A percentile compares a stretch with the other conserved stretches of the same genome.
Conservation (phyloP, 805 yeast genomes). For the Millerago galiae region DNA sequence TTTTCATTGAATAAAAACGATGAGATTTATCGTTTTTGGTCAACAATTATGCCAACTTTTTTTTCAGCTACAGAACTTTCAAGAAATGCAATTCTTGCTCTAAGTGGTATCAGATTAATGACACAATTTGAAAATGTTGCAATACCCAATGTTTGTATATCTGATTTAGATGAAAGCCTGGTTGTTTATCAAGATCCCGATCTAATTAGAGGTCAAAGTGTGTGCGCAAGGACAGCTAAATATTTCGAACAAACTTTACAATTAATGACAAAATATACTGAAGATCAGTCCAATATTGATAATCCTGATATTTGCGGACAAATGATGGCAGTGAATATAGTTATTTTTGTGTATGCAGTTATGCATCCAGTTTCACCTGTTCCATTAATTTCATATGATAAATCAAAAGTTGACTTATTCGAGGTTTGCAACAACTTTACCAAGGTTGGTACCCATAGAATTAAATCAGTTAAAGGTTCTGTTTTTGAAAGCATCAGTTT, state of each 20-base stretch:
- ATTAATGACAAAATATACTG: slow-evolving; percentile 2
- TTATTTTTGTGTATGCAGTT: slow-evolving; percentile 16
- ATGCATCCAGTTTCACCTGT: slow-evolving; percentile 17
- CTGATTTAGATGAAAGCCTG: slow-evolving; percentile 6
- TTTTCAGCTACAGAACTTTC: slow-evolving; percentile 15
- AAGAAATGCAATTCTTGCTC: slow-evolving; percentile 14
- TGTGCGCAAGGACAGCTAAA: slow-evolving; percentile 11
- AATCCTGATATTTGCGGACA: slow-evolving; percentile 10
- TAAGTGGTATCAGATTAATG: slow-evolving; percentile 17
- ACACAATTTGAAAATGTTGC: slow-evolving; percentile 13
- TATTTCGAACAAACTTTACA: slow-evolving; percentile 13
- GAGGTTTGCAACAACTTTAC: slow-evolving; percentile 13
- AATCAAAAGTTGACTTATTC: slow-evolving; percentile 10
- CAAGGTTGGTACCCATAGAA: slow-evolving; percentile 3
- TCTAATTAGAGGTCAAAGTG: slow-evolving; percentile 1
- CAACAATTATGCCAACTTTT: slow-evolving; percentile 13
- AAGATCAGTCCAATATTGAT: not conserved
- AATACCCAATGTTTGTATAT: slow-evolving; percentile 11
- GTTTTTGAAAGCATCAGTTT: too few species aligned
- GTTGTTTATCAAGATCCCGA: slow-evolving; percentile 1
- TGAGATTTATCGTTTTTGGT: slow-evolving; percentile 11
- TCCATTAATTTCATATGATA: slow-evolving; percentile 7
- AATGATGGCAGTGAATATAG: slow-evolving; percentile 13
- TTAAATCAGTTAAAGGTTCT: slow-evolving; percentile 2
- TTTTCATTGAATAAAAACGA: slow-evolving; percentile 13